Base-by-base conservation (phyloP, 345 rosid genomes). In the Citrus sp. region DNA sequence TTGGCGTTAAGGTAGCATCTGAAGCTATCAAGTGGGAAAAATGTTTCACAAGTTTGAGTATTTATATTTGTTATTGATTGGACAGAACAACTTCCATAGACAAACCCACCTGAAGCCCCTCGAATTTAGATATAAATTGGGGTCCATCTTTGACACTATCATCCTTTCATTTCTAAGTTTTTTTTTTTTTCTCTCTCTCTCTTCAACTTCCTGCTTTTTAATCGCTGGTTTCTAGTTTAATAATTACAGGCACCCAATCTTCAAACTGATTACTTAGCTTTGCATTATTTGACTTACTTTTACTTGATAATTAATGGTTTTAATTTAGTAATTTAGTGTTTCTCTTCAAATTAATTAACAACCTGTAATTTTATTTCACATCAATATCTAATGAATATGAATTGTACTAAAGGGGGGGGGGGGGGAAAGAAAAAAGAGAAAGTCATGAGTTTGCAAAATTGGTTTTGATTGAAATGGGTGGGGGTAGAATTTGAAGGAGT, bases 71-170 rank as follows among this genome's bases (percentile, higher is more conserved):
- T 2, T 60, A 2, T 46, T 66, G 85, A 85, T 59, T 67, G 84
- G 90, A 87, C 90, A 32, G 59, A 78, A 77, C 80, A 87, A 85
- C 85, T 66, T 80, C 87, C 49, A 25, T 71, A 78, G 87, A 85
- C 90, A 87, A 68, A 46, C 80, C 85, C 88, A 87, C 87, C 73
- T 85, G 85, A 81, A 76, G 58, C 10, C 69, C 69, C 40, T 34
- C 42, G 21, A 7, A 19, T n/a, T 38, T 21, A 4, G 58, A 68
- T 56, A 70, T 72, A 73, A 69, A 56, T 54, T 34, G 86, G 81
- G 85, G 78, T 78, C 88, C 82, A 74, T 70, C 66, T 18, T 55
- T 79, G 35, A 62, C 46, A 30, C 10, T 40, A 64, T 61, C 70
- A 54, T 61, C 73, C 13, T 55, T 79, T 67, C 18, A 67, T 25